Evolutionary conservation across 495 filamentous ascomycete genomes (phyloP), one percentile per base, ranked within the genome.

Genomic region (Tuber microsphaerosporum): DNA sequence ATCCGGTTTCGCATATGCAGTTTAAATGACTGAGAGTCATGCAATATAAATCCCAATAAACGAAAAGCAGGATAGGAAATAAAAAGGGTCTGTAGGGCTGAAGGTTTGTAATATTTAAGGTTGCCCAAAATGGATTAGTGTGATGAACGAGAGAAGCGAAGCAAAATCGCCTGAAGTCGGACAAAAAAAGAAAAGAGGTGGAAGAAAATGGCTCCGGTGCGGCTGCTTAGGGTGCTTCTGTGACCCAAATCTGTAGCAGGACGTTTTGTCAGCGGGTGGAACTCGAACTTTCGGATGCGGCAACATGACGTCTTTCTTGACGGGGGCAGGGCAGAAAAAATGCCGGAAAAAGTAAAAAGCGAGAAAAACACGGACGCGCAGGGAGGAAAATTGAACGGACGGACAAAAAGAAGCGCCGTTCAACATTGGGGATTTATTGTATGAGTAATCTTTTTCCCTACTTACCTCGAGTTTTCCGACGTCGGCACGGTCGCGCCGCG

Each of bases 381-480:
- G 56, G 56, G 34, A 65, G 12, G 56, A 34, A 34, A 16, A 34
- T 65, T 65, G 56, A 65, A 65, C 56, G 26, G 56, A 16, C 56
- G 56, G 56, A 65, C 56, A 65, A 65, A 65, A 65, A 34, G 26
- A 19, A 7, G 14, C 16, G 56, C 56, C 56, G 56, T 34, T 65
- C 56, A 65, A 34, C 2, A 14, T 65, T 26, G 56, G 14, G 56
- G 26, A 34, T 2, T 41, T 68, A 80, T 70, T 10, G 56, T 26
- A 65, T 34, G 26, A 34, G 56, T 31, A 14, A 31, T 31, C 5
- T 17, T 65, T 65, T 65, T 65, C 31, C 26, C 56, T 61, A 31
- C 92, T 86, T 83, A 98, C 93, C 89, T 98, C 95, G 88, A 98
- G 90, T 89, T 97, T 98, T 44, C 93, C 94, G 86, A 94, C 92